Conservation (phyloP, 805 yeast species). For the Zygosaccharomyces rouxii region DNA sequence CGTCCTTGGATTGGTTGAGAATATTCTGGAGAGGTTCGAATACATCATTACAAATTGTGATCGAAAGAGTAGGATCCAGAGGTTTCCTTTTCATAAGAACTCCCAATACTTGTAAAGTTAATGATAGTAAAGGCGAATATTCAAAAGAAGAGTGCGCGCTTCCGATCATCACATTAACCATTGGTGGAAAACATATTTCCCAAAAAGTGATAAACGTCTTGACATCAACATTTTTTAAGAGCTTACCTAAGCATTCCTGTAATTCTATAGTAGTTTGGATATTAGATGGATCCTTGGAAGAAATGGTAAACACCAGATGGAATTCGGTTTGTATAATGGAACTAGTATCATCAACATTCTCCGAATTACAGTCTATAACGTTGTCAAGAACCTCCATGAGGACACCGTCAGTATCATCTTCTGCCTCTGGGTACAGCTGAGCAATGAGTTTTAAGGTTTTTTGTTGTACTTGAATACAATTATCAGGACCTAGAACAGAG, state of each 20-base stretch:
- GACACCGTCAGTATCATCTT: slow-evolving; percentile 75
- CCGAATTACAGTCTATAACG: slow-evolving; percentile 47
- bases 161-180: slow-evolving; percentile 39
- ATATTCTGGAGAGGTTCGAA: slow-evolving; percentile 29
- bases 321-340: slow-evolving; percentile 37
- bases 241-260: slow-evolving; percentile 59
- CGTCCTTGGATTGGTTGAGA: slow-evolving; percentile 51
- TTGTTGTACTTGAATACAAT: slow-evolving; percentile 21
- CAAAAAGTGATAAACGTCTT: slow-evolving; percentile 46
- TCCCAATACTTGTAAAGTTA: slow-evolving; percentile 32
- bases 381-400: slow-evolving; percentile 62
- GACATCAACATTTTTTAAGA: slow-evolving; percentile 47
- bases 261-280: slow-evolving; percentile 64
- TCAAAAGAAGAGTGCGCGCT: slow-evolving; percentile 32
- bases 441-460: slow-evolving; percentile 38
- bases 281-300: slow-evolving; percentile 71
- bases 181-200: slow-evolving; percentile 49
- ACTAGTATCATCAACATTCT: slow-evolving; percentile 10
- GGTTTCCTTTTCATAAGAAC: slow-evolving; percentile 33
- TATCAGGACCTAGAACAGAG: slow-evolving; percentile 23
- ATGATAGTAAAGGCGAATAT: slow-evolving; percentile 51
- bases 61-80: slow-evolving; percentile 26
- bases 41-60: slow-evolving; percentile 20
- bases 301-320: slow-evolving; percentile 55
- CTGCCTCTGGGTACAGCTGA: slow-evolving; percentile 53